Base-by-base conservation (phyloP, 1,139 yeast species). In the Candida labiduridarum region DNA sequence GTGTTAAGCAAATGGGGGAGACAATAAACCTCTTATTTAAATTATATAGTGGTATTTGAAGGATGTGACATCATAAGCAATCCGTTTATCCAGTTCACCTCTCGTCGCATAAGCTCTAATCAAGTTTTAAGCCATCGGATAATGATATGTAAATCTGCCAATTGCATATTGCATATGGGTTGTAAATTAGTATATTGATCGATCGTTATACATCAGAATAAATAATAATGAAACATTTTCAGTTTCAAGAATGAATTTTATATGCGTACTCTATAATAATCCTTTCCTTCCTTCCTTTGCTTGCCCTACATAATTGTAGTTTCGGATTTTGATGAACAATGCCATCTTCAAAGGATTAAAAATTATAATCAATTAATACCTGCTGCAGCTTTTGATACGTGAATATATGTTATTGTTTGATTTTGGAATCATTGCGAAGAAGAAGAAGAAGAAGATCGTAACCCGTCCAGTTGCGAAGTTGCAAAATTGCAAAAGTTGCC, bases 221-320 rank as follows among this genome's bases (percentile, higher is more conserved):
- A 25, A 25, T 9, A 25, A 25, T 8, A 6, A 25, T 25, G 2
- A 25, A 25, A 30, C 34, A 16, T 9, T 29, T 38, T 22, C 16
- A 38, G 41, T 38, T 38, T 38, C 41, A 22, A 19, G 31, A n/a
- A 19, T 38, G 41, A 38, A 38, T 38, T 18, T 22, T 22, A 9
- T 15, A 8, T 16, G 12, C n/a, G 12, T 25, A 8, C n/a, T 16
- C n/a, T 16, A 4, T 19, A 3, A 19, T 19, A 19, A 19, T 19
- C 22, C 22, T 19, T 19, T 34, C 3, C 16, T 34, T 34, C 10
- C 10, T 34, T 34, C 36, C 10, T 2, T 25, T 25, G 29, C 29
- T 19, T 19, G 4, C 3, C 22, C 4, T 19, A 25, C n/a, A 25
- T 25, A 25, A 4, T 25, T 25, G 10, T 25, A 25, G 6, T 4